A percentile compares a stretch with the other conserved stretches of the same genome.
phyloP scores from a whole-genome alignment of 257 asterid genomes.

The Nicotiana attenuata region DNA sequence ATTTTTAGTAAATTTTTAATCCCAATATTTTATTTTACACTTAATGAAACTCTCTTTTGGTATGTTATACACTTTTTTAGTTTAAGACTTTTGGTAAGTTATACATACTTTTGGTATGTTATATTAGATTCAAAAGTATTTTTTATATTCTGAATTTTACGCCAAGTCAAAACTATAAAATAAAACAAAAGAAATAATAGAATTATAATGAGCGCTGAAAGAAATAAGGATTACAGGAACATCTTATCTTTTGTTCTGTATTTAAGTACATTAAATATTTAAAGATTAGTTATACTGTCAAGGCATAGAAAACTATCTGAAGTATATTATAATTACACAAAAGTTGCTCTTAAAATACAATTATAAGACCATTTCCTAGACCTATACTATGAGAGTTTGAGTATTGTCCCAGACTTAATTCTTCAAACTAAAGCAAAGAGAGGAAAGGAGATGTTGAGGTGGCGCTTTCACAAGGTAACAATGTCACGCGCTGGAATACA shows the following conservation, averaged over 20 bases:
- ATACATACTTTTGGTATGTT: too few relatives aligned
- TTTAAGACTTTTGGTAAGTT: too few relatives aligned
- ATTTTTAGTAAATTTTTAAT: too few relatives aligned
- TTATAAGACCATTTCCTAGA: not conserved
- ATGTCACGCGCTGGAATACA: not conserved
- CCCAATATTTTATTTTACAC: too few relatives aligned
- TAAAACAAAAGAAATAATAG: too few relatives aligned
- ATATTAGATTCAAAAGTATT: too few relatives aligned
- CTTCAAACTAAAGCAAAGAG: slow-evolving; percentile 20
- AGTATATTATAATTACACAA: not conserved
- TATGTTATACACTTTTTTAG: too few relatives aligned
- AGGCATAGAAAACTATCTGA: not conserved
- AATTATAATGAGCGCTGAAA: too few relatives aligned
- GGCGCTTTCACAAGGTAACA: slow-evolving; percentile 45
- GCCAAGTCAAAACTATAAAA: too few relatives aligned
- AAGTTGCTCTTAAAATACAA: not conserved
- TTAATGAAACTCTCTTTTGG: too few relatives aligned
- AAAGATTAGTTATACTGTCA: not conserved
- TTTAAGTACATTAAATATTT: not conserved
- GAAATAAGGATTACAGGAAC: too few relatives aligned
- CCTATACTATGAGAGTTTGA: not conserved
- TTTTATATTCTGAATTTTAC: too few relatives aligned
- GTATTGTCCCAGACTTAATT: slow-evolving; percentile 18
- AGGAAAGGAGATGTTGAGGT: slow-evolving; percentile 29
- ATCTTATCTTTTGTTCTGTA: not conserved